These are phyloP conservation scores for Mycena sp. DNA, from an alignment of 1,284 basidiomycete genomes.

Conservation along the genomic window DNA sequence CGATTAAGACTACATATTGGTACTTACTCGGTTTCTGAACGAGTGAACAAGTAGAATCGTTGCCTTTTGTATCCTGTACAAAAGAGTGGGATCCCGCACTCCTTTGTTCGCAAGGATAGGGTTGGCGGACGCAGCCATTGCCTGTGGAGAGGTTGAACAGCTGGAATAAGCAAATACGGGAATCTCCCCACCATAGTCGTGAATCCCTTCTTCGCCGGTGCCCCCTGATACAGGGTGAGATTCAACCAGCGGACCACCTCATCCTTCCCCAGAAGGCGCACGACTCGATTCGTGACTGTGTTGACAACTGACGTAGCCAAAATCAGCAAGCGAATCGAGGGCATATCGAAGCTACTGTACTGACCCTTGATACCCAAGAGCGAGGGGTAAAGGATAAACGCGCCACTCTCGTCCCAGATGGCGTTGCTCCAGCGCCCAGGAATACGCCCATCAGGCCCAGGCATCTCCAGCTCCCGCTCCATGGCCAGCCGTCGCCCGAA, in stretches of 20 bases:
- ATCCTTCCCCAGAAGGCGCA: slow-evolving; percentile 91
- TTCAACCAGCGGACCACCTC: slow-evolving; percentile 94
- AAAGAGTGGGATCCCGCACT: slow-evolving; percentile 92
- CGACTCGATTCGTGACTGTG: slow-evolving; percentile 93
- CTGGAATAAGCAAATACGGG: background rate
- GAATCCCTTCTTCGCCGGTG: slow-evolving; percentile 86
- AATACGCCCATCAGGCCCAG: slow-evolving; percentile 72
- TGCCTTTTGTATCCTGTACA: slow-evolving; percentile 93
- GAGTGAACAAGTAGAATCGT: slow-evolving; percentile 97
- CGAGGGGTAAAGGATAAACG: slow-evolving; percentile 93
- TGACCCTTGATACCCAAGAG: slow-evolving; percentile 97
- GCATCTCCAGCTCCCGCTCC: slow-evolving; percentile 91
- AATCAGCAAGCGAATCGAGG: background rate
- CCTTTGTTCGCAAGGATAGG: slow-evolving; percentile 90
- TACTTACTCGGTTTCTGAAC: slow-evolving; percentile 90
- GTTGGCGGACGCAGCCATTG: slow-evolving; percentile 96
- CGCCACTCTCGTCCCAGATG: slow-evolving; percentile 97
- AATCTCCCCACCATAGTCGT: slow-evolving; percentile 76
- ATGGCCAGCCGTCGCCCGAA: slow-evolving; percentile 95
- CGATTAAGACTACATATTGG: too few species aligned
- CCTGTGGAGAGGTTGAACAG: slow-evolving; percentile 51
- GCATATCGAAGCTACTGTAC: slow-evolving; percentile 28
- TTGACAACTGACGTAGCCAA: slow-evolving; percentile 84
- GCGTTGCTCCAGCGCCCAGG: slow-evolving; percentile 85
- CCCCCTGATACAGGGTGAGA: slow-evolving; percentile 91